Percentiles rank a stretch among this genome's conserved stretches.
phyloP scores from a whole-genome alignment of 2,329 filamentous ascomycete genomes.

The Pseudonectria buxi region DNA sequence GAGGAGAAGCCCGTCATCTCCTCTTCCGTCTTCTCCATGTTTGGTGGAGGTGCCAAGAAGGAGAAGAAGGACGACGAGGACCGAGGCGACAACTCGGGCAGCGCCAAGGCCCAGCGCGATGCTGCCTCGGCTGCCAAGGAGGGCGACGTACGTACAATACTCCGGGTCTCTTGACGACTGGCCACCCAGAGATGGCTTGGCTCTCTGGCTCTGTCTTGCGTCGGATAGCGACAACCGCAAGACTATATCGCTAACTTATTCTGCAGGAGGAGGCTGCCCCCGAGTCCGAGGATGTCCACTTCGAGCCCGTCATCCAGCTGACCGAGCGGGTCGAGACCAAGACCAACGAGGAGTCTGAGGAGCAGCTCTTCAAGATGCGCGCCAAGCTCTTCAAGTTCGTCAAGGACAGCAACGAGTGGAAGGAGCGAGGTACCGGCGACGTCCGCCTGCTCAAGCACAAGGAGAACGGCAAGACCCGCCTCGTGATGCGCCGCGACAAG shows the following conservation, averaged over 20 bases:
- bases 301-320: conserved; percentile 91
- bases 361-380: conserved; percentile 98
- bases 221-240: conserved; percentile 4
- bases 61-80: conserved; percentile 82
- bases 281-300: conserved; percentile 90
- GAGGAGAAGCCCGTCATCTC: conserved; percentile 42
- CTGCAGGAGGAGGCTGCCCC: conserved; percentile 61
- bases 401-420: conserved; percentile 89
- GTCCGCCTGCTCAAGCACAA: conserved; percentile 96
- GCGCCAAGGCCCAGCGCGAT: conserved; percentile 70
- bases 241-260: conserved; percentile 3
- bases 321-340: conserved; percentile 96
- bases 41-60: conserved; percentile 95
- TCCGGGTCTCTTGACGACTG: background rate
- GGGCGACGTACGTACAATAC: conserved; percentile 43
- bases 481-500: conserved; percentile 99
- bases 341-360: conserved; percentile 97
- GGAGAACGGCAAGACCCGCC: conserved; percentile 93
- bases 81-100: conserved; percentile 80
- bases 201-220: background rate
- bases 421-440: conserved; percentile 96
- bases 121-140: conserved; percentile 52
- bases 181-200: too few species aligned
- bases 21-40: conserved; percentile 90
- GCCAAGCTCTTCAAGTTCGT: conserved; percentile 99